Evolutionary conservation across 345 rosid genomes (phyloP).

Genomic region (Hibiscus tridactylites): DNA sequence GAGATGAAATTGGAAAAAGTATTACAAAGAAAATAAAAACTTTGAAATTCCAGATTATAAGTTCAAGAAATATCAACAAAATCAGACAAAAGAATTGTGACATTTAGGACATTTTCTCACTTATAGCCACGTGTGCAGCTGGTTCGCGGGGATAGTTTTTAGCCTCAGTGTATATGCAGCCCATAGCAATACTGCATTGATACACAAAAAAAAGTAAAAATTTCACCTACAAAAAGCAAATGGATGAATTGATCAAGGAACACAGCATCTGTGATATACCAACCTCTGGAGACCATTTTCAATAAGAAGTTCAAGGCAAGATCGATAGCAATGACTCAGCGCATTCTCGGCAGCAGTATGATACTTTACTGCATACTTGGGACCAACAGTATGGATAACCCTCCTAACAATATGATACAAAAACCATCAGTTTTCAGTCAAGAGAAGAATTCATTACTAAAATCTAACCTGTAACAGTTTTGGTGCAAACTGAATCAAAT

Average conservation of each 20-base stretch:
- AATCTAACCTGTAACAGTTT: neutral
- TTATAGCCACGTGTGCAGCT: slow-evolving; percentile 96
- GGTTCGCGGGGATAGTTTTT: slow-evolving; percentile 98
- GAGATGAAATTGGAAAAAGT: neutral
- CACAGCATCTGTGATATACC: slow-evolving; percentile 14
- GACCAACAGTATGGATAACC: slow-evolving; percentile 94
- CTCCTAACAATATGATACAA: slow-evolving; percentile 33
- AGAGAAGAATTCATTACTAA: neutral
- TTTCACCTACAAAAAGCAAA: slow-evolving; percentile 6
- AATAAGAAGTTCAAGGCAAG: slow-evolving; percentile 89
- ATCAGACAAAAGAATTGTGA: neutral
- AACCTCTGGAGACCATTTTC: slow-evolving; percentile 85
- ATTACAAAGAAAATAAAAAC: neutral
- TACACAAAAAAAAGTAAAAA: slow-evolving; percentile 22
- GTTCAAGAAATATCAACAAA: neutral
- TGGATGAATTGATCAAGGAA: neutral
- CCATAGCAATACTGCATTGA: slow-evolving; percentile 78
- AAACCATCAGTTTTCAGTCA: neutral
- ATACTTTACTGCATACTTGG: slow-evolving; percentile 96
- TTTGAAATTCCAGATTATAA: slow-evolving; percentile 1
- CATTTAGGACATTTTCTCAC: slow-evolving; percentile 40
- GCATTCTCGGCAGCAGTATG: slow-evolving; percentile 99
- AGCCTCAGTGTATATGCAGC: slow-evolving; percentile 83
- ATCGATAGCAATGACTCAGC: slow-evolving; percentile 90
- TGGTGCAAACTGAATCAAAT: neutral